Evolutionary conservation across 148 eudicot genomes (phyloP).

Genomic region (Vaccinium corymbosum): DNA sequence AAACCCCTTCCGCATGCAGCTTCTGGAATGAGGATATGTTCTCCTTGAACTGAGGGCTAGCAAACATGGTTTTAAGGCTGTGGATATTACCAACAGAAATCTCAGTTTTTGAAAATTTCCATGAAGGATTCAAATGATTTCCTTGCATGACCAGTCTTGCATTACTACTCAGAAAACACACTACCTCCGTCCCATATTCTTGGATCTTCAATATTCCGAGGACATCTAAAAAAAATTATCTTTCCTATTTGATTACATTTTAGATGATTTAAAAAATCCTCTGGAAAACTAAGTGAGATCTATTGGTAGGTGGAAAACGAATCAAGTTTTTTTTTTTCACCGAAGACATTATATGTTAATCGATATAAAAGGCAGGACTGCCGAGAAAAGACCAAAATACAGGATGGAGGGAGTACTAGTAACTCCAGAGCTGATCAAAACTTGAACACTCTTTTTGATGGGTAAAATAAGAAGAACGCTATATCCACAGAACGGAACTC

Average conservation of each 20-base stretch:
- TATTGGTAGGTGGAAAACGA: no score
- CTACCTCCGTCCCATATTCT: background rate
- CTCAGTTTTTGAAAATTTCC: background rate
- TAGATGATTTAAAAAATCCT: background rate
- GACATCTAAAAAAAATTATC: background rate
- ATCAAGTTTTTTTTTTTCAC: background rate
- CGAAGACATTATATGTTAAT: background rate
- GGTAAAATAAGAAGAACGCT: background rate
- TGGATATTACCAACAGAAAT: slow-evolving; percentile 4
- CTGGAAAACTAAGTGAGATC: background rate
- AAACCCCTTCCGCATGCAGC: slow-evolving; percentile 73
- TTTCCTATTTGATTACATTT: background rate
- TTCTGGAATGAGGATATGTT: slow-evolving; percentile 67
- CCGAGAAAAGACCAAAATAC: background rate
- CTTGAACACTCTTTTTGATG: background rate
- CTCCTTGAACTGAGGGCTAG: slow-evolving; percentile 62
- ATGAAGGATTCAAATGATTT: slow-evolving; percentile 2
- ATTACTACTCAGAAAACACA: slow-evolving; percentile 3
- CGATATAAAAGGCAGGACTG: background rate
- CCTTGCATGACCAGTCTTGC: background rate
- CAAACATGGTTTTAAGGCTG: slow-evolving; percentile 72
- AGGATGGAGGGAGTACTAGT: background rate
- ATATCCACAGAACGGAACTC: background rate
- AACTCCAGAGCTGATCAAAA: background rate
- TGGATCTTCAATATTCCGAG: background rate